phyloP scores from a whole-genome alignment of 768 basidiomycete genomes.

The Gloeophyllum trabeum region DNA sequence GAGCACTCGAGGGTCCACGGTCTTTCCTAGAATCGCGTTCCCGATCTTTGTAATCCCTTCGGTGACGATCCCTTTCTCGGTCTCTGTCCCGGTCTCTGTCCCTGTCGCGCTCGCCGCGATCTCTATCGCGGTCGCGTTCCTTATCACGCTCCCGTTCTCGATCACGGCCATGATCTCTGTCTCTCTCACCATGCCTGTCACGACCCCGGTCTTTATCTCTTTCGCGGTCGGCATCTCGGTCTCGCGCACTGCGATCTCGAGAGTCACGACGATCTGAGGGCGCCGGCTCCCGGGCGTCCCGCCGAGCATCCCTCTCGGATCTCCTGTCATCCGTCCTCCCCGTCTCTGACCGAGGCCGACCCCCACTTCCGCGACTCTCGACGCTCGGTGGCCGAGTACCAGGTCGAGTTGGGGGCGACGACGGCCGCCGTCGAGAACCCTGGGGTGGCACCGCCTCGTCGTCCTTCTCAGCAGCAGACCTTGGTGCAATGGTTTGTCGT shows the following conservation, averaged over 20 bases:
- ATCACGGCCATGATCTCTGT: slow-evolving; percentile 31
- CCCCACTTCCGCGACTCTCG: slow-evolving; percentile 65
- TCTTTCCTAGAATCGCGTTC: slow-evolving; percentile 56
- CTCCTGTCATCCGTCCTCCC: slow-evolving; percentile 40
- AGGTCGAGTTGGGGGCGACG: slow-evolving; percentile 53
- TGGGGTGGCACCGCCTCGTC: slow-evolving; percentile 24
- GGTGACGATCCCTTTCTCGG: slow-evolving; percentile 18
- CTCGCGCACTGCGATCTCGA: slow-evolving; percentile 32
- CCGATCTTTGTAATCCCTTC: slow-evolving; percentile 37
- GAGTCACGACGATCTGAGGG: slow-evolving; percentile 22
- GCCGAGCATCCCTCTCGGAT: slow-evolving; percentile 35
- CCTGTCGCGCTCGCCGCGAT: slow-evolving; percentile 15
- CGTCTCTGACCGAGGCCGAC: slow-evolving; percentile 41
- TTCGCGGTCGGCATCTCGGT: slow-evolving; percentile 28
- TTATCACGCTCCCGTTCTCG: slow-evolving; percentile 13
- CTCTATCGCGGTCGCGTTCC: slow-evolving; percentile 14
- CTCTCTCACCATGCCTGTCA: slow-evolving; percentile 39
- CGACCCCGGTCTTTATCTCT: slow-evolving; percentile 25
- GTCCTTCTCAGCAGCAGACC: slow-evolving; percentile 20
- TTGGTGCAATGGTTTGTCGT: slow-evolving; percentile 44
- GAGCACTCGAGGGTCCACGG: slow-evolving; percentile 25
- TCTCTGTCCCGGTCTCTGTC: slow-evolving; percentile 16
- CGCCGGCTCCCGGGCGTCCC: slow-evolving; percentile 24
- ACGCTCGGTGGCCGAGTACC: slow-evolving; percentile 60
- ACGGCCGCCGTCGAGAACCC: slow-evolving; percentile 36